Percentiles rank a stretch among this genome's conserved stretches.
Conservation (phyloP, 1,284 basidiomycete species). For the Volvariella volvacea region DNA sequence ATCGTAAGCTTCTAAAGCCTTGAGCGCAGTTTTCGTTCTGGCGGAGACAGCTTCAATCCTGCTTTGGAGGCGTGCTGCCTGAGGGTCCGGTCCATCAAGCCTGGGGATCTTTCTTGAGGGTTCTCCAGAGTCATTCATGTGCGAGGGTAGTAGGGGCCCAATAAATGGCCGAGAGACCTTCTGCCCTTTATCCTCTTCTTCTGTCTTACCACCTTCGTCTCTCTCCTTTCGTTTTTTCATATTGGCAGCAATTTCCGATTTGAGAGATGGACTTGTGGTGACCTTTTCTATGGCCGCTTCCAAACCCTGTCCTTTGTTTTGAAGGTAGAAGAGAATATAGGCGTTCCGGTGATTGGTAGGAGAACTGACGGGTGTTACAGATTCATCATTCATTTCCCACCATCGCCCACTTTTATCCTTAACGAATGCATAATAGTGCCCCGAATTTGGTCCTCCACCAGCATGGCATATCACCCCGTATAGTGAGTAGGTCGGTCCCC, state of each 20-base stretch:
- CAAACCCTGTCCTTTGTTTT: conserved; percentile 66
- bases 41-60: background rate
- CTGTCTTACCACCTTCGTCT: conserved; percentile 32
- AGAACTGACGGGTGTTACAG: conserved; percentile 41
- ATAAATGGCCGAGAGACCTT: conserved; percentile 50
- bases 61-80: background rate
- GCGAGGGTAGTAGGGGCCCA: conserved; percentile 59
- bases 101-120: too few species aligned
- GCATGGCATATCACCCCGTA: conserved; percentile 94
- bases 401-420: conserved; percentile 69
- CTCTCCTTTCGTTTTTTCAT: conserved; percentile 61
- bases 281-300: conserved; percentile 47
- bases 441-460: conserved; percentile 89
- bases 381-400: conserved; percentile 94
- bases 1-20: background rate
- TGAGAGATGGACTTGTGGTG: conserved; percentile 18
- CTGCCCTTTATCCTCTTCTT: conserved; percentile 38
- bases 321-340: conserved; percentile 91
- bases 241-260: conserved; percentile 37
- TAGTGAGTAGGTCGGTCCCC: conserved; percentile 77
- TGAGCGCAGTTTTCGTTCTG: background rate
- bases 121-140: conserved; percentile 14
- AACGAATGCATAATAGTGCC: conserved; percentile 92
- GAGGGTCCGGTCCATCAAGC: background rate
- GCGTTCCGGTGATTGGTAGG: conserved; percentile 74